Conservation (phyloP, 2,329 filamentous ascomycete genomes). For the Clonostachys byssicola region DNA sequence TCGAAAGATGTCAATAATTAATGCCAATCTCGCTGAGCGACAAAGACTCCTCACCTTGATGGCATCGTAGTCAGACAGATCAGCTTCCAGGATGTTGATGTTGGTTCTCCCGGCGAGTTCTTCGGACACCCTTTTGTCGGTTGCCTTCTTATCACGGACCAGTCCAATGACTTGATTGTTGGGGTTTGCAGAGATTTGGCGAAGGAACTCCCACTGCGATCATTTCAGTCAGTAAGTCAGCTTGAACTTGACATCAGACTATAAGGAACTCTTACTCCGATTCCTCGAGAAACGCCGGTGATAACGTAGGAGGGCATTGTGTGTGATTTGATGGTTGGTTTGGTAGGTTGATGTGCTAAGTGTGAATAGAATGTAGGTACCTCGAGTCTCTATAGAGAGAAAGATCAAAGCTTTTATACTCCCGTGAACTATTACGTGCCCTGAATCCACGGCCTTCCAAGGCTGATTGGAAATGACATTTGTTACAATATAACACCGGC, state of each 20-base stretch:
- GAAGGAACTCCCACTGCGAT: conserved; percentile 42
- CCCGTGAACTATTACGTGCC: too few relatives aligned
- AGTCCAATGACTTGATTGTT: conserved; percentile 40
- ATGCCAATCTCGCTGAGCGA: not conserved
- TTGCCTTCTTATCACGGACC: conserved; percentile 37
- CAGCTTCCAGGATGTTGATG: conserved; percentile 38
- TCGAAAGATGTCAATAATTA: not conserved
- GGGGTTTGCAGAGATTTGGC: conserved; percentile 34
- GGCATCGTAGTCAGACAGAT: conserved; percentile 31
- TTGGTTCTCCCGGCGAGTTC: conserved; percentile 33
- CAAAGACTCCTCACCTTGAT: conserved; percentile 20
- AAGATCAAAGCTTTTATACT: too few relatives aligned
- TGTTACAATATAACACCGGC: too few relatives aligned
- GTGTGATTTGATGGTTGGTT: conserved; percentile 1
- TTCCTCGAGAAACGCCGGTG: conserved; percentile 8
- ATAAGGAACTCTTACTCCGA: conserved; percentile 7
- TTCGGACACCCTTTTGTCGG: conserved; percentile 33
- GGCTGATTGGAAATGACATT: too few relatives aligned
- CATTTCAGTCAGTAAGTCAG: not conserved
- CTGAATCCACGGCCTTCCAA: too few relatives aligned
- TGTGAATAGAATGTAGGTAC: not conserved
- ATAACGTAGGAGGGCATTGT: conserved; percentile 10
- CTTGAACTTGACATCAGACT: not conserved
- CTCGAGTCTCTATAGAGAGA: too few relatives aligned
- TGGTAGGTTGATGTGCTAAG: not conserved